Conservation (phyloP, 176 grass and related monocot genomes). For the Carex myosuroides region DNA sequence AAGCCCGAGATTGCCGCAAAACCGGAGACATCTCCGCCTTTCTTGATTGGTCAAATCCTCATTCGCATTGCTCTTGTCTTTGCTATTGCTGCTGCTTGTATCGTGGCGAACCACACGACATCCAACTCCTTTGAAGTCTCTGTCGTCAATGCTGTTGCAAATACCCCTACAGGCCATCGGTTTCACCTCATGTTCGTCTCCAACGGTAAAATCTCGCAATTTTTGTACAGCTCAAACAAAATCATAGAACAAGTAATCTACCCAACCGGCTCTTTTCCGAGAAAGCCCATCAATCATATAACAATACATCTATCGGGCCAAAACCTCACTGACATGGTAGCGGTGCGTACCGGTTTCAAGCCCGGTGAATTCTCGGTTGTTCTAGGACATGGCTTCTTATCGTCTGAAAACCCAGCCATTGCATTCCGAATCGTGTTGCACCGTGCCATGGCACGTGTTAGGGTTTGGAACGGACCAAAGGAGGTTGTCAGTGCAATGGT, state of each 20-base stretch:
- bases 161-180: neutral
- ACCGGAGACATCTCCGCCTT: neutral
- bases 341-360: neutral
- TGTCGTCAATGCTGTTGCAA: constrained; percentile 4
- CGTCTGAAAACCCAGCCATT: neutral
- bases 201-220: constrained; percentile 55
- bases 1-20: neutral
- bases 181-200: constrained; percentile 66
- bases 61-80: constrained; percentile 31
- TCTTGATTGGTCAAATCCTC: constrained; percentile 23
- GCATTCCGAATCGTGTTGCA: constrained; percentile 14
- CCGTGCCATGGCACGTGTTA: constrained; percentile 20
- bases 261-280: constrained; percentile 48
- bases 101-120: constrained; percentile 47
- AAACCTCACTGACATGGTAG: neutral
- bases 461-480: constrained; percentile 24
- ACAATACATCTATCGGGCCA: constrained; percentile 13
- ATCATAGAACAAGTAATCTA: constrained; percentile 49
- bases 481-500: constrained; percentile 21
- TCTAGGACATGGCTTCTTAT: constrained; percentile 12
- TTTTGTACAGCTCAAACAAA: constrained; percentile 39
- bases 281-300: constrained; percentile 18
- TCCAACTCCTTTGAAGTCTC: constrained; percentile 44
- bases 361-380: constrained; percentile 16
- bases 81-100: constrained; percentile 31